These are phyloP conservation scores for Exophiala lecanii-corni DNA, from an alignment of 2,329 filamentous ascomycete species.

Conservation along the genomic window DNA sequence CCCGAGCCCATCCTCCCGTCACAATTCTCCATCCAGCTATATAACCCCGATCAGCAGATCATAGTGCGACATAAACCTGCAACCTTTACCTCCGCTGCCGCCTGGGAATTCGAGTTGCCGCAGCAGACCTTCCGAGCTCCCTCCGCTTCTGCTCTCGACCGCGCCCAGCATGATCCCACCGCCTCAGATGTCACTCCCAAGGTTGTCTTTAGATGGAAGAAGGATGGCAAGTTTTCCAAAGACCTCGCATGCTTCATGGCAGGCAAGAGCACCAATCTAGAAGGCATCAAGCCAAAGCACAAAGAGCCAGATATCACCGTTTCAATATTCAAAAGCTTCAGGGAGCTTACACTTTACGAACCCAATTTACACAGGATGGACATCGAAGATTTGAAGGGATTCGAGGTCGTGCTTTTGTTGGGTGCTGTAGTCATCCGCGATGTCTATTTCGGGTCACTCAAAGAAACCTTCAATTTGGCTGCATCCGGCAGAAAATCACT, in stretches of 20 bases:
- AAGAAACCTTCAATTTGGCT: conserved; percentile 73
- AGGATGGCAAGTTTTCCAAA: conserved; percentile 77
- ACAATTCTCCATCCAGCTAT: conserved; percentile 78
- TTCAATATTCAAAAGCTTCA: conserved; percentile 73
- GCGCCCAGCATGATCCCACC: conserved; percentile 59
- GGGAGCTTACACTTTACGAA: conserved; percentile 85
- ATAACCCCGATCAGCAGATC: conserved; percentile 86
- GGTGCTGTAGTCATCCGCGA: conserved; percentile 58
- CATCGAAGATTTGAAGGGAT: conserved; percentile 86
- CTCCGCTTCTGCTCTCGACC: conserved; percentile 72
- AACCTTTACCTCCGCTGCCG: conserved; percentile 72
- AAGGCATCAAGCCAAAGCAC: conserved; percentile 65
- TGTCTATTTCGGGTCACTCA: conserved; percentile 58
- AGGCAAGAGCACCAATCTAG: conserved; percentile 62
- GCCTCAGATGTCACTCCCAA: conserved; percentile 59
- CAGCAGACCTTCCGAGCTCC: conserved; percentile 78
- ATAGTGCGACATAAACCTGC: conserved; percentile 63
- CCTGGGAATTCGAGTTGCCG: conserved; percentile 91
- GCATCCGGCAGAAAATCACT: conserved; percentile 16
- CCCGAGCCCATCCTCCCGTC: conserved; percentile 71
- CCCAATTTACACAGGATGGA: conserved; percentile 87
- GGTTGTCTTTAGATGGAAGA: conserved; percentile 81
- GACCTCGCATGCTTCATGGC: conserved; percentile 86
- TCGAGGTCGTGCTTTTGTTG: conserved; percentile 73
- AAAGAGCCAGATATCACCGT: conserved; percentile 94